Base-by-base conservation (phyloP, 768 basidiomycete genomes). In the Kondoa malvinella region DNA sequence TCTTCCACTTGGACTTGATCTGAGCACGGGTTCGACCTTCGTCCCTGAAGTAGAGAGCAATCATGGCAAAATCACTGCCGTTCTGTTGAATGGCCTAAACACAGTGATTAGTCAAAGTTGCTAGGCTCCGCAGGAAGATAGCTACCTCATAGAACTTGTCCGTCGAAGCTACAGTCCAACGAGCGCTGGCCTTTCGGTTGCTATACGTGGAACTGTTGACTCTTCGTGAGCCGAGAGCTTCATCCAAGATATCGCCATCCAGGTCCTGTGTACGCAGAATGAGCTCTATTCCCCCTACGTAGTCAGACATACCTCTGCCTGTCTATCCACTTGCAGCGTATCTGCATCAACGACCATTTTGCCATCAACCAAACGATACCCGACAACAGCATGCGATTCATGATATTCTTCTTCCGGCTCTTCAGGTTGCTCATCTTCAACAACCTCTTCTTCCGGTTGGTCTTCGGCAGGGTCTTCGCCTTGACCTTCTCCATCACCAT, bases 1-100 rank as follows among this genome's bases (percentile, higher is more conserved):
- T 81, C 73, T 89, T 92, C 80, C 91, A 94, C 75, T 94, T 94
- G 76, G 88, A 87, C 77, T 89, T 91, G 77, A 92, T 90, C 30
- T 90, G 86, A 74, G 87, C 89, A 25, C 91, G 82, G 74, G 89
- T 87, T 17, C 91, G 85, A 21, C 86, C 86, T 50, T 89, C 88
- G 40, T 50, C 40, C 40, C 40, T 50, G 25, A 94, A 81, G 15
- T 91, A 81, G 72, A 85, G 85, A 1, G 91, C 87, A 69, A 94
- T 91, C 56, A 92, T 82, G 75, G 92, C 90, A 74, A 92, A 94
- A 73, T 92, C 91, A 76, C 91, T 88, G 33, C 89, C 89, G 72
- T 89, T 91, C 75, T 91, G 89, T 2, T 85, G 81, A 32, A 92
- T 79, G n/a, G 88, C 89, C 91, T 92, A 73, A n/a, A 33, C 57